Percentiles rank a stretch among this genome's conserved stretches.
Conservation (phyloP, 345 rosid species). For the Camelina laxa region DNA sequence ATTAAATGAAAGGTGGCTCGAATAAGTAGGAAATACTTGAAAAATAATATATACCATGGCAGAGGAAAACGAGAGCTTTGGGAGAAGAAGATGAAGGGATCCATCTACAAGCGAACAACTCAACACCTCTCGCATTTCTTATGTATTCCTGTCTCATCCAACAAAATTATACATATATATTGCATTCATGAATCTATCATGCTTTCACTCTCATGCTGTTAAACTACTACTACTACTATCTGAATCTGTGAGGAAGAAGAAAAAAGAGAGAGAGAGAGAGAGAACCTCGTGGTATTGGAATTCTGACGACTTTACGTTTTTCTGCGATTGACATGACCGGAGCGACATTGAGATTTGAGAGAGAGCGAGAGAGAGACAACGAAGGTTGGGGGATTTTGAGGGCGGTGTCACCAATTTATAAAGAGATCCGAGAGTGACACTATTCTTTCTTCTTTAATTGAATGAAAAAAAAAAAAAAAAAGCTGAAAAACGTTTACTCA, state of each 20-base stretch:
- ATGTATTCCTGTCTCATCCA: constrained; percentile 56
- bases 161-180: not conserved
- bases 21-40: not conserved
- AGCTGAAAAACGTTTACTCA: not conserved
- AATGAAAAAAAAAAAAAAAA: not conserved
- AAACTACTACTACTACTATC: not conserved
- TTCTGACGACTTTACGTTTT: constrained; percentile 36
- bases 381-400: not conserved
- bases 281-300: constrained; percentile 38
- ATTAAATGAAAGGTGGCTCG: not conserved
- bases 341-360: not conserved
- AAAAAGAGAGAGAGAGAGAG: not conserved
- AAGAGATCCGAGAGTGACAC: not conserved
- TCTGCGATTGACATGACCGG: not conserved
- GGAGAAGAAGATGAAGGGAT: constrained; percentile 70
- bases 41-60: constrained; percentile 64
- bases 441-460: too few relatives aligned
- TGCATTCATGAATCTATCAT: not conserved
- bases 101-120: constrained; percentile 89
- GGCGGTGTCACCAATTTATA: constrained; percentile 28
- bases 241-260: not conserved
- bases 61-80: constrained; percentile 89
- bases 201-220: constrained; percentile 18
- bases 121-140: constrained; percentile 80
- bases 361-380: not conserved